Evolutionary conservation across 2,329 filamentous ascomycete genomes (phyloP).

Genomic region (Claviceps lovelessii): DNA sequence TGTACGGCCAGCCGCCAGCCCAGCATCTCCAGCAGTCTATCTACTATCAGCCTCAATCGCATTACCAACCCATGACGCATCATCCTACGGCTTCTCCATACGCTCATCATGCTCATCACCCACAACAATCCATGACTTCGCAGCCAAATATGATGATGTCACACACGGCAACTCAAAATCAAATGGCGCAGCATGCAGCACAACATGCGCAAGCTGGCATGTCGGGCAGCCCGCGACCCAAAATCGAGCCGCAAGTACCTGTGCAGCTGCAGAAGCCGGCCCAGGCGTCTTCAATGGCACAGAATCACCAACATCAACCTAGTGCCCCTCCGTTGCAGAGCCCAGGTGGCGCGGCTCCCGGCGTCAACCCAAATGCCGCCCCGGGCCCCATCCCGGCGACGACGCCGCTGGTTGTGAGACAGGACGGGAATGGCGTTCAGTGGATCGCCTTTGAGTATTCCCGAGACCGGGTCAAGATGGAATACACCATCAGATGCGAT

Average conservation of each 20-base stretch:
- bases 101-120: constrained; percentile 37
- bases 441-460: constrained; percentile 99
- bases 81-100: constrained; percentile 48
- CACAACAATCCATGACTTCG: constrained; percentile 41
- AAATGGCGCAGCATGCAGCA: constrained; percentile 43
- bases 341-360: constrained; percentile 25
- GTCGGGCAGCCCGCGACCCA: constrained; percentile 47
- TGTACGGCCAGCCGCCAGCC: constrained; percentile 68
- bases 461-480: constrained; percentile 94
- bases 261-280: constrained; percentile 44
- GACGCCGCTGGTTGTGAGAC: constrained; percentile 81
- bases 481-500: constrained; percentile 96
- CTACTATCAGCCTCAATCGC: constrained; percentile 53
- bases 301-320: constrained; percentile 24
- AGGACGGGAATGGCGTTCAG: constrained; percentile 92
- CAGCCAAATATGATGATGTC: constrained; percentile 56
- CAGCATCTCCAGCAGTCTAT: constrained; percentile 70
- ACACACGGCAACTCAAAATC: constrained; percentile 41
- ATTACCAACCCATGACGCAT: constrained; percentile 52
- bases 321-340: constrained; percentile 25
- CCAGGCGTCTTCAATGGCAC: constrained; percentile 28
- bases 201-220: constrained; percentile 41
- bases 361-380: constrained; percentile 76
- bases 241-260: constrained; percentile 48
- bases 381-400: constrained; percentile 94